Evolutionary conservation across 257 asterid genomes (phyloP), one percentile per base, ranked within the genome.

Genomic region (Solanum dulcamara): DNA sequence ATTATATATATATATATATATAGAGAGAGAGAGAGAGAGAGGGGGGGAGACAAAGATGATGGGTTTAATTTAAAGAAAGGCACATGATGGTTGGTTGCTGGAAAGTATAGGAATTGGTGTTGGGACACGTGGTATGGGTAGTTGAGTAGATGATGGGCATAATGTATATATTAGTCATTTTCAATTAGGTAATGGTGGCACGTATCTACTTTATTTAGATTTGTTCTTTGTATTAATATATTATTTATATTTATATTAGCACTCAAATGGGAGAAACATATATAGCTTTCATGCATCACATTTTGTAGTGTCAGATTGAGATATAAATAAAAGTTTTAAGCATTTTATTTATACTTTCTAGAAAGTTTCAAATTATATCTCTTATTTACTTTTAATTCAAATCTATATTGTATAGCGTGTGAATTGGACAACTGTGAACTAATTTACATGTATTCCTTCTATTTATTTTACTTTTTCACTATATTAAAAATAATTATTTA

Each of bases 81-180:
- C n/a, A n/a, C n/a, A n/a, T n/a, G n/a, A n/a, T n/a, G n/a, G n/a
- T n/a, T n/a, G n/a, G n/a, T n/a, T n/a, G n/a, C n/a, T n/a, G n/a
- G n/a, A n/a, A n/a, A n/a, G n/a, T n/a, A n/a, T n/a, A n/a, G n/a
- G n/a, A n/a, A n/a, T n/a, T n/a, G n/a, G n/a, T n/a, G n/a, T n/a
- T n/a, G n/a, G n/a, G n/a, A n/a, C n/a, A n/a, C n/a, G n/a, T n/a
- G n/a, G n/a, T n/a, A n/a, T n/a, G n/a, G n/a, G n/a, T n/a, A n/a
- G n/a, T n/a, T n/a, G n/a, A n/a, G n/a, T n/a, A n/a, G n/a, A n/a
- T n/a, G n/a, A n/a, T n/a, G n/a, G n/a, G n/a, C n/a, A n/a, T n/a
- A n/a, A n/a, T n/a, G n/a, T n/a, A n/a, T n/a, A n/a, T n/a, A n/a
- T 81, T 81, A 20, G 84, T 81, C 67, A 81, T 81, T 81, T 81